Evolutionary conservation across 768 basidiomycete genomes (phyloP).

Genomic region (Panaeolus papilionaceus): DNA sequence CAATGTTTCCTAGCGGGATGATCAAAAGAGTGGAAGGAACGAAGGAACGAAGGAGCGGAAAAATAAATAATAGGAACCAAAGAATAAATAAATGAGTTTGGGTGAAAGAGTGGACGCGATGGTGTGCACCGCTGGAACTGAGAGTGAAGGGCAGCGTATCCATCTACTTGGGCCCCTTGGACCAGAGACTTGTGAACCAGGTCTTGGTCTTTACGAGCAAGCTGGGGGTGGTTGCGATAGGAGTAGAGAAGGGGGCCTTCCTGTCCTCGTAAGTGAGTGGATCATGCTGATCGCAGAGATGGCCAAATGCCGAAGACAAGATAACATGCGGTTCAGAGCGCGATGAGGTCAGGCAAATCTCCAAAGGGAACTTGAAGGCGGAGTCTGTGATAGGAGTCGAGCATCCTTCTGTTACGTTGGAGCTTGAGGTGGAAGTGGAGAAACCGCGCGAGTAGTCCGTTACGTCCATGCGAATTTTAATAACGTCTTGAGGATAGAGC

Average conservation of each 20-base stretch:
- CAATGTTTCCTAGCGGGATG: slow-evolving; percentile 2
- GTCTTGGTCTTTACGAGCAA: slow-evolving; percentile 25
- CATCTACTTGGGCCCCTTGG: not conserved
- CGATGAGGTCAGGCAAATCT: slow-evolving; percentile 11
- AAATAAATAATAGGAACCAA: slow-evolving; percentile 8
- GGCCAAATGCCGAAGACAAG: not conserved
- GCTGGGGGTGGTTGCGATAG: slow-evolving; percentile 22
- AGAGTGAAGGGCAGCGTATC: not conserved
- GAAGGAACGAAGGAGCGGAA: not conserved
- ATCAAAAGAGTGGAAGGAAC: not conserved
- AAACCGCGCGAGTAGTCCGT: not conserved
- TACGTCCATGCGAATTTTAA: slow-evolving; percentile 17
- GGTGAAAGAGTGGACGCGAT: not conserved
- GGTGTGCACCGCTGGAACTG: not conserved
- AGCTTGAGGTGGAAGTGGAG: slow-evolving; percentile 17
- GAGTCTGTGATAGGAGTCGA: not conserved
- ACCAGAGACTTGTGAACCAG: slow-evolving; percentile 27
- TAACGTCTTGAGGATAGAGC: slow-evolving; percentile 23
- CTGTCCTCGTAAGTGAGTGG: not conserved
- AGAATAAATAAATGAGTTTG: slow-evolving; percentile 7
- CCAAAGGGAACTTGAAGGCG: not conserved
- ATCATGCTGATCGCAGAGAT: not conserved
- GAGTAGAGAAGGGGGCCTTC: slow-evolving; percentile 7
- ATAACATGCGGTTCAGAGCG: slow-evolving; percentile 5
- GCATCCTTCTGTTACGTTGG: not conserved